Conservation (phyloP, 495 filamentous ascomycete genomes). For the Usnea hakonensis region DNA sequence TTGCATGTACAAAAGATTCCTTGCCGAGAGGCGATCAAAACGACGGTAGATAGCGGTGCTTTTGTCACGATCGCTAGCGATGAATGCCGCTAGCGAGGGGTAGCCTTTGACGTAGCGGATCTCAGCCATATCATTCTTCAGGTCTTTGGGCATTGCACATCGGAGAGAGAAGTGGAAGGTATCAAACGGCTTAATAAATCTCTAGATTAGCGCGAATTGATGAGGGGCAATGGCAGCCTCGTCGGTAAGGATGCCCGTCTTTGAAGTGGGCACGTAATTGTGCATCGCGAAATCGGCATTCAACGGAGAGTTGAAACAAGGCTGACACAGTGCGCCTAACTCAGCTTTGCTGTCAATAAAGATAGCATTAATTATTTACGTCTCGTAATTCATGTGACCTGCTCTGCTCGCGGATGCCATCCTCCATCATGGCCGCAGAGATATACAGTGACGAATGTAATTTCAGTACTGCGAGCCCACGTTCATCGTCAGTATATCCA, state of each 20-base stretch:
- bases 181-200: no score
- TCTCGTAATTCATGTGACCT: neutral
- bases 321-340: neutral
- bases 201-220: neutral
- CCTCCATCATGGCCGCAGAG: neutral
- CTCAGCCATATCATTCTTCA: neutral
- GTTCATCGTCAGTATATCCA: neutral
- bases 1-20: conserved; percentile 18
- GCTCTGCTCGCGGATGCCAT: neutral
- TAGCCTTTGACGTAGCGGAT: conserved; percentile 12
- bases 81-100: conserved; percentile 9
- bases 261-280: neutral
- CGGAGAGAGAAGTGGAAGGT: neutral
- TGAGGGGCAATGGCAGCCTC: neutral
- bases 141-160: neutral
- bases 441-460: neutral
- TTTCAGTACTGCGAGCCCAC: neutral
- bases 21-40: conserved; percentile 17
- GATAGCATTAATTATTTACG: neutral
- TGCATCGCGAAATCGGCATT: neutral
- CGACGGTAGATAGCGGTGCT: conserved; percentile 14
- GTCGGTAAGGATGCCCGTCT: neutral
- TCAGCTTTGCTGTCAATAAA: neutral
- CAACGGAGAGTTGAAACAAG: neutral
- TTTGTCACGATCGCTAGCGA: conserved; percentile 15